Percentiles rank a stretch among this genome's conserved stretches.
These are phyloP conservation scores for Rhizophagus sp. DNA, from an alignment of 192 early-diverging fungal species.

Conservation along the genomic window DNA sequence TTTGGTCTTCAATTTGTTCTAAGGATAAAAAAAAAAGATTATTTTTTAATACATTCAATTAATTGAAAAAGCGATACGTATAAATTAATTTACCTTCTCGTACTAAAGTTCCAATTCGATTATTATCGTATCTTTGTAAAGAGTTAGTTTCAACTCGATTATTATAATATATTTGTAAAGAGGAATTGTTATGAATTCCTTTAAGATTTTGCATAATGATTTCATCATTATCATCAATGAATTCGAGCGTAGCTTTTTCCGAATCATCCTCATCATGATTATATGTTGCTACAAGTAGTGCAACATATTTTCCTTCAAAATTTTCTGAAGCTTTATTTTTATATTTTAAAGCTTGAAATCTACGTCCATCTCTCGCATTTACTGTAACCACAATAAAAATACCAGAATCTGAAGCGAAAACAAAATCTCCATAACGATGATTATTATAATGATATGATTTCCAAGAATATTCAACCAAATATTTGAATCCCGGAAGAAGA, in stretches of 20 bases:
- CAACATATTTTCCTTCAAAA: background rate
- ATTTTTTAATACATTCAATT: background rate
- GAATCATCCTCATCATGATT: background rate
- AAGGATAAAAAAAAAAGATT: background rate
- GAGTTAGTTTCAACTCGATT: too few relatives aligned
- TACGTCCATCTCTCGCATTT: background rate
- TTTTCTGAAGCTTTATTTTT: background rate
- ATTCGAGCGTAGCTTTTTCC: background rate
- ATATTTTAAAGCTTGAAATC: background rate
- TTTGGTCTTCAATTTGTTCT: background rate
- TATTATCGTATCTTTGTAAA: too few relatives aligned
- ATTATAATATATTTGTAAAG: too few relatives aligned
- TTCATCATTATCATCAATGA: background rate
- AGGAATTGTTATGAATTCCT: background rate
- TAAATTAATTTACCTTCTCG: background rate
- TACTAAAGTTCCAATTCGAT: background rate
- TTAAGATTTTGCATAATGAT: background rate
- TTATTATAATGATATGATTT: background rate
- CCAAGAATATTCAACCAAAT: constrained; percentile 4
- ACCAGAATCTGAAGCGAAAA: constrained; percentile 11
- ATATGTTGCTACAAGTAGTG: background rate
- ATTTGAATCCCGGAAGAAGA: background rate
- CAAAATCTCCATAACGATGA: background rate
- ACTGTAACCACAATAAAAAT: background rate
- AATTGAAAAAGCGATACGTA: background rate